Evolutionary conservation across 2,329 filamentous ascomycete genomes (phyloP), one percentile per base, ranked within the genome.

Genomic region (Cordyceps militaris): DNA sequence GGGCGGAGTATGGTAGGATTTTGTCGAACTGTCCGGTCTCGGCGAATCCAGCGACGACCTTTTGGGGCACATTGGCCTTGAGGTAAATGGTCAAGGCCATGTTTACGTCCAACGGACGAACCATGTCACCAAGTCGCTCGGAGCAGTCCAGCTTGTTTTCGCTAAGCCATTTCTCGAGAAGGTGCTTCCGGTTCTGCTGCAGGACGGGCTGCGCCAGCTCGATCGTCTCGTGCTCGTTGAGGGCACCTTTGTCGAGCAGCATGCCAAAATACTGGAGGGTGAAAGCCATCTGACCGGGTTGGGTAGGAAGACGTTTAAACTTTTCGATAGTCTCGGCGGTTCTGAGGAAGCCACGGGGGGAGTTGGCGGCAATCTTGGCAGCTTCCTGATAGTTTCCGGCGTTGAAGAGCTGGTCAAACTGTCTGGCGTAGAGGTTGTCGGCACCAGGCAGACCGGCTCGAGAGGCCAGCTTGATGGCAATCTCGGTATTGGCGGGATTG

Each of bases 201-300:
- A 99, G 81, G 21, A 99, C 94, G 21, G 94, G 94, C 64, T 91
- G 86, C 10, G 94, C 92, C 61, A 99, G 81, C 76, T 99, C 94
- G 40, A 99, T 78, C 48, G 92, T 96, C 75, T 99, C 94, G 63
- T 96, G 89, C 70, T 87, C 86, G 76, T 99, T 99, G 47, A 99
- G 79, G 28, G 84, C 83, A 59, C 94, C 93, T 82, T 99, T 97
- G 71, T 99, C 95, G 34, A 99, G 81, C 44, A 99, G 81, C 83
- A 97, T 91, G 61, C 94, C 94, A 65, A 99, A 99, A 75, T 99
- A 99, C 71, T 97, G 94, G 55, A 99, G 80, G 60, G 97, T 96
- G 65, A 91, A 86, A 1, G 94, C 96, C 76, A 99, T 90, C 71
- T 95, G 89, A 46, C 91, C 90, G 34, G 86, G 86, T 64, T 89